phyloP scores from a whole-genome alignment of 2,329 filamentous ascomycete species.

The Acrocalymma vagum region DNA sequence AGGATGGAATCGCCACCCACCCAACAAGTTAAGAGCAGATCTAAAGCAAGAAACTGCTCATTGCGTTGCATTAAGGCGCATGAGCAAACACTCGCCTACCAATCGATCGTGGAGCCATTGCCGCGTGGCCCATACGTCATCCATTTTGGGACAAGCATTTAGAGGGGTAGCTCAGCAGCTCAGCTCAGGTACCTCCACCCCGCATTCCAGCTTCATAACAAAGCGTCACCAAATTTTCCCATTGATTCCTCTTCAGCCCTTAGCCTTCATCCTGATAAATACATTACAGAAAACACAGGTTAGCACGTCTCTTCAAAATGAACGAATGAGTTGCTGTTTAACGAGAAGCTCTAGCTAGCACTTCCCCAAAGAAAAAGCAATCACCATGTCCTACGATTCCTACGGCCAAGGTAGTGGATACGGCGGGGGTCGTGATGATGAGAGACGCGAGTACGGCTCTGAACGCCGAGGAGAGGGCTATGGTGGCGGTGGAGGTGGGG shows the following conservation, averaged over 20 bases:
- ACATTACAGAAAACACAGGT: too few species aligned
- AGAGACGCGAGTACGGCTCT: too few species aligned
- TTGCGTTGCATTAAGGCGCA: too few species aligned
- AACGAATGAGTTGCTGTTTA: too few species aligned
- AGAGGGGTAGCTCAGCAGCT: background rate
- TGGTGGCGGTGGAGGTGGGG: constrained; percentile 3
- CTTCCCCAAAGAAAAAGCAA: background rate
- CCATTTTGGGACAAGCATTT: background rate
- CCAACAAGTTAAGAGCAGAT: background rate
- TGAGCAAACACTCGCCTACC: background rate
- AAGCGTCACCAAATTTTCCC: background rate
- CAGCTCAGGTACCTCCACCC: constrained; percentile 1
- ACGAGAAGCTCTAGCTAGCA: background rate
- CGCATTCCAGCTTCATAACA: constrained; percentile 4
- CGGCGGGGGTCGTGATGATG: too few species aligned
- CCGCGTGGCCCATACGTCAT: constrained; percentile 12
- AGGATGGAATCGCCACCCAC: too few species aligned
- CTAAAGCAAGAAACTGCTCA: background rate
- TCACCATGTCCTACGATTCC: constrained; percentile 21
- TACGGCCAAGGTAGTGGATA: constrained; percentile 8
- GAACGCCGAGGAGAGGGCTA: too few species aligned
- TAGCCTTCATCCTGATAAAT: background rate
- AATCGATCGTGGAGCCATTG: constrained; percentile 5
- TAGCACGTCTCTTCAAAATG: too few species aligned
- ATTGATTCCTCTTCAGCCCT: background rate